phyloP scores from a whole-genome alignment of 768 basidiomycete species.

The Boletellus emodensis region DNA sequence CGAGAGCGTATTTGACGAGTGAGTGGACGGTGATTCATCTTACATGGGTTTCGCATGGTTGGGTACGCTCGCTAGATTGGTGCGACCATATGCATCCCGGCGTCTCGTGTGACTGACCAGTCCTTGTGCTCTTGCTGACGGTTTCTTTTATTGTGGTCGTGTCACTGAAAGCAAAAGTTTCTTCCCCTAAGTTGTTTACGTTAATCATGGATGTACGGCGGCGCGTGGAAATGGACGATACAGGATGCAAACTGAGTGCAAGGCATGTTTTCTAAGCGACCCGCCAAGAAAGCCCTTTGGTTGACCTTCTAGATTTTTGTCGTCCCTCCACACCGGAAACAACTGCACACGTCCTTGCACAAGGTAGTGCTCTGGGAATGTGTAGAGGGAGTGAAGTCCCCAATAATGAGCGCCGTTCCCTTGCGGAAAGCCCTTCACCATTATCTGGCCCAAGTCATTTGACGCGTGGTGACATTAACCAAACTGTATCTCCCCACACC shows the following conservation, averaged over 20 bases:
- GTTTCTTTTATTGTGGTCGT: constrained; percentile 34
- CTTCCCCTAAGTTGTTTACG: constrained; percentile 60
- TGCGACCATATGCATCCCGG: not conserved
- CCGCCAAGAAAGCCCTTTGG: not conserved
- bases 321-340: constrained; percentile 69
- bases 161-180: constrained; percentile 77
- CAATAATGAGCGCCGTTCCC: not conserved
- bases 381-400: not conserved
- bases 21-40: constrained; percentile 26
- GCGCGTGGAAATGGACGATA: constrained; percentile 63
- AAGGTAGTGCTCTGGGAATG: constrained; percentile 46
- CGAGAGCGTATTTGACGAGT: constrained; percentile 84
- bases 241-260: constrained; percentile 18
- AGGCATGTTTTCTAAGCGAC: constrained; percentile 8
- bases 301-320: constrained; percentile 44
- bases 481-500: constrained; percentile 30
- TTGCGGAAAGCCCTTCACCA: not conserved
- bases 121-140: constrained; percentile 7
- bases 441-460: not conserved
- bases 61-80: not conserved
- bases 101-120: not conserved
- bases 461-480: not conserved
- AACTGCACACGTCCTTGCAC: constrained; percentile 62
- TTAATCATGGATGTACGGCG: constrained; percentile 71
- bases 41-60: not conserved